Base-by-base conservation (phyloP, 495 filamentous ascomycete genomes). In the Cenococcum geophilum region DNA sequence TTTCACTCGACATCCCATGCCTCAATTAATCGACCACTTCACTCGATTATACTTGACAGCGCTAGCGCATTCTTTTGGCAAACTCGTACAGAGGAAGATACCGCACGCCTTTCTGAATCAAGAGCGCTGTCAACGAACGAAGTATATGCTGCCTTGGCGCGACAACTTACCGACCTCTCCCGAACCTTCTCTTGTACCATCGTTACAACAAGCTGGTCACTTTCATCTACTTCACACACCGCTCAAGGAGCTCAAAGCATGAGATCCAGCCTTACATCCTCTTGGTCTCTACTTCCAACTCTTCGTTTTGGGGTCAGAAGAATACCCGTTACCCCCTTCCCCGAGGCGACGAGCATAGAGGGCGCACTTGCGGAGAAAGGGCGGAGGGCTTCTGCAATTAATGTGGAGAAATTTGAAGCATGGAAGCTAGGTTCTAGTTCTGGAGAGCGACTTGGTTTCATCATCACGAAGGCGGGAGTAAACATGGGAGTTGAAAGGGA, bases 41-140 rank as follows among this genome's bases (percentile, higher is more conserved):
- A 77, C 35, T 71, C 78, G 50, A 68, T 88, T 10, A 64, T 81
- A 21, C 64, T 88, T 5, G 81, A 82, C 64, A 78, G 78, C 59
- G 76, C 76, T 14, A 79, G 75, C 35, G 78, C 83, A 5, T 88
- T 86, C 66, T 73, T 79, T 65, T 84, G 81, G 79, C 77, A 80
- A 66, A 79, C 81, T 36, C 77, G 79, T 40, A 66, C 81, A 12
- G 72, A 72, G 6, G 73, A 74, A 10, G 80, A 80, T 68, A 75
- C 22, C 70, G 76, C 42, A 70, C 40, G 51, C 20, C 40, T 58
- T 23, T 32, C 27, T 2, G 6, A 32, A 2, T 32, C 27, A 32
- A 32, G 27, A 6, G 25, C 36, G 4, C 40, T 47, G 27, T 23
- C 64, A 32, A 57, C 57, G 0, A 74, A 75, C 51, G 73, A 77